Percentiles rank a stretch among this genome's conserved stretches.
Conservation (phyloP, 2,329 filamentous ascomycete genomes). For the Colletotrichum sp. region DNA sequence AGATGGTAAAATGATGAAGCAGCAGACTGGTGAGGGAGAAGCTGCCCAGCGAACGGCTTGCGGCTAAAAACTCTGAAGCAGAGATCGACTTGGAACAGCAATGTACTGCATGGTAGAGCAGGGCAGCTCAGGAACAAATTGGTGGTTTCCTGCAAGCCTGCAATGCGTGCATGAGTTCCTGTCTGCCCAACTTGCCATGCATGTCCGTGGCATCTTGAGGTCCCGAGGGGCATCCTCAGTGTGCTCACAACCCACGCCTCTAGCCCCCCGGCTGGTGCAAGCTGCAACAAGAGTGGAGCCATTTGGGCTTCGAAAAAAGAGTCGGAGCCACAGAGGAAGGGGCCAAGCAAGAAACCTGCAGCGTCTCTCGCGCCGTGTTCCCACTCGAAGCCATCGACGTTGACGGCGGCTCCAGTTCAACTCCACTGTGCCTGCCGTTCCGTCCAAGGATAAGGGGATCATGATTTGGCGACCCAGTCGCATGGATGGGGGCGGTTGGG, state of each 20-base stretch:
- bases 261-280: background rate
- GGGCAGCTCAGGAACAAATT: background rate
- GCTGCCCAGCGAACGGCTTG: background rate
- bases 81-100: background rate
- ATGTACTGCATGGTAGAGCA: background rate
- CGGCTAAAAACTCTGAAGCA: background rate
- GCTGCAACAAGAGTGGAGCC: background rate
- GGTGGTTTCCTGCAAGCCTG: background rate
- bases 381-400: constrained; percentile 1
- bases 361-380: background rate
- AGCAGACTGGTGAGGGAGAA: background rate
- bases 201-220: background rate
- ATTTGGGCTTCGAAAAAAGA: background rate
- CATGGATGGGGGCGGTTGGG: background rate
- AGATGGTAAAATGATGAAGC: background rate
- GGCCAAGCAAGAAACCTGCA: background rate
- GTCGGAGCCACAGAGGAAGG: background rate
- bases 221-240: background rate
- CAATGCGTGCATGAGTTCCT: background rate
- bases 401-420: constrained; percentile 2
- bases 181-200: background rate
- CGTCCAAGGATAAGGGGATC: background rate
- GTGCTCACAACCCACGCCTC: background rate
- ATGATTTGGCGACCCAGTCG: background rate
- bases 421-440: constrained; percentile 1